phyloP scores from a whole-genome alignment of 441 rosid species.

The Pelargonium cotyledonis region DNA sequence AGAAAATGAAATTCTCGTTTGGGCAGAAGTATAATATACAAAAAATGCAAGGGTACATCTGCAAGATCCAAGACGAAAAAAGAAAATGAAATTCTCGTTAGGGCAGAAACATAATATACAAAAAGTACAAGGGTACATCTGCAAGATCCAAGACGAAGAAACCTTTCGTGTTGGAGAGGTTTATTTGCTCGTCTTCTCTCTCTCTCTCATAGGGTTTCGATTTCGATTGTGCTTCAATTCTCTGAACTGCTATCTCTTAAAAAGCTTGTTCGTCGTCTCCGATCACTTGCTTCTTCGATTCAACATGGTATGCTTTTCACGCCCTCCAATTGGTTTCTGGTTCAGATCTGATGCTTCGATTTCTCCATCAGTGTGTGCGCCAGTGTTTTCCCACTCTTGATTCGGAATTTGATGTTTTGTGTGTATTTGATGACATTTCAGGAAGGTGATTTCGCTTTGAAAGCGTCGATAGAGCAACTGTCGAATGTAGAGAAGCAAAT shows the following conservation, averaged over 20 bases:
- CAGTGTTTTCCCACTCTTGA: background rate
- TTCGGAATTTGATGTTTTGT: background rate
- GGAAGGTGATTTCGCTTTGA: slow-evolving; percentile 58
- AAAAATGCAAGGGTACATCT: background rate
- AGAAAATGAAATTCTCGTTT: background rate
- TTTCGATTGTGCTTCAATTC: background rate
- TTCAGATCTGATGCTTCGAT: background rate
- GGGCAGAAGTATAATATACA: background rate
- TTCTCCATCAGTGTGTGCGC: slow-evolving; percentile 1
- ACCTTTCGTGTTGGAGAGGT: slow-evolving; percentile 7
- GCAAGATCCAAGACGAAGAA: background rate
- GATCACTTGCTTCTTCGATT: background rate
- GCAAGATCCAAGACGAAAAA: background rate
- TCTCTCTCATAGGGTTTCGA: background rate
- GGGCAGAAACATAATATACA: background rate
- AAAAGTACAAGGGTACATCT: background rate
- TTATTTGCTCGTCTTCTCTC: slow-evolving; percentile 4
- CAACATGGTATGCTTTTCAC: background rate
- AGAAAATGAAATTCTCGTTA: background rate
- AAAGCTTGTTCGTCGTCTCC: background rate
- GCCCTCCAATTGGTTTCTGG: background rate
- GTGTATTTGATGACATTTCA: slow-evolving; percentile 21
- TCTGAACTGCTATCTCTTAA: background rate
- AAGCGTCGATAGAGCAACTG: slow-evolving; percentile 66
- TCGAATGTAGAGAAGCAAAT: slow-evolving; percentile 86